Conservation (phyloP, 305 asterid genomes). For the Plantago lanceolata region DNA sequence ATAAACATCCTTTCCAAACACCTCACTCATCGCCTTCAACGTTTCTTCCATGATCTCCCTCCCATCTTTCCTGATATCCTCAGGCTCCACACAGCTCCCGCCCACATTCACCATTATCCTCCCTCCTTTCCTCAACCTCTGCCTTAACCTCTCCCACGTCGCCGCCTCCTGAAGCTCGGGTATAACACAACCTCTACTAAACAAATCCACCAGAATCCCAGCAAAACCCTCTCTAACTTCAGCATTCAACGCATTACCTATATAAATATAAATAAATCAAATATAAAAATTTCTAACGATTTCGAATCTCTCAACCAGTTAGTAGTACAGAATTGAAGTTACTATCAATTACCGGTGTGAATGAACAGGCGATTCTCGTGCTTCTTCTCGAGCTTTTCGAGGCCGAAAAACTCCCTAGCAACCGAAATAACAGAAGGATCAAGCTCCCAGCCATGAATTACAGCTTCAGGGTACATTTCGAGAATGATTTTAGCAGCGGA, state of each 20-base stretch:
- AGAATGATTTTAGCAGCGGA: slow-evolving; percentile 61
- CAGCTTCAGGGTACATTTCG: slow-evolving; percentile 47
- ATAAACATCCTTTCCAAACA: slow-evolving; percentile 42
- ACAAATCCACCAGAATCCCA: slow-evolving; percentile 64
- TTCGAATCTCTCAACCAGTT: neutral
- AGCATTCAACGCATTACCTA: slow-evolving; percentile 48
- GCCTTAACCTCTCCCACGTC: slow-evolving; percentile 66
- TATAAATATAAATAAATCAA: neutral
- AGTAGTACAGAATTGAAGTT: neutral
- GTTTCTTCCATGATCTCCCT: slow-evolving; percentile 68
- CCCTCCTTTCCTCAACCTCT: slow-evolving; percentile 54
- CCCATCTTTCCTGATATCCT: slow-evolving; percentile 69
- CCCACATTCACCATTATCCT: slow-evolving; percentile 89
- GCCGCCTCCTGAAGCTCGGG: slow-evolving; percentile 67
- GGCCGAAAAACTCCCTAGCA: slow-evolving; percentile 65
- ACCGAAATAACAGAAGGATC: slow-evolving; percentile 72
- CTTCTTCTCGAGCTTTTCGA: slow-evolving; percentile 54
- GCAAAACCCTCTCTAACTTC: slow-evolving; percentile 52
- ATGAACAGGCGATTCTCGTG: slow-evolving; percentile 45
- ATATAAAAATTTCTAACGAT: neutral
- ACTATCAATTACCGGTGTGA: slow-evolving; percentile 31
- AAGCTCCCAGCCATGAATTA: slow-evolving; percentile 76
- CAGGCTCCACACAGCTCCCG: slow-evolving; percentile 90
- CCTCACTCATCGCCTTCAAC: slow-evolving; percentile 52
- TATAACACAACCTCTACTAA: slow-evolving; percentile 62